Evolutionary conservation across 192 early-diverging fungal species (phyloP), one percentile per base, ranked within the genome.

Genomic region (Neocallimastix lanati): DNA sequence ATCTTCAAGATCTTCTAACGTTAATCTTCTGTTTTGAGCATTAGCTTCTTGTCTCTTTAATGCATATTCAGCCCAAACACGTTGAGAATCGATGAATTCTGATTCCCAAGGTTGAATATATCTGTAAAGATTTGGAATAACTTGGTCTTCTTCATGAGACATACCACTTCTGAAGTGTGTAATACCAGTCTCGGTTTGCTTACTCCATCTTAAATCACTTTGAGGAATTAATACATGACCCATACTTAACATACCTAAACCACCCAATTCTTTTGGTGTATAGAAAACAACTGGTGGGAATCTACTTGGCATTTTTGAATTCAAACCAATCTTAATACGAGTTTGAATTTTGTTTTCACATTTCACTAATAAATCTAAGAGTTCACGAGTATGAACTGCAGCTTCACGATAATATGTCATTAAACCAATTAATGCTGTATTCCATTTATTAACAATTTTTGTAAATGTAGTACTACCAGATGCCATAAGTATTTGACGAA

Each of bases 351-450:
- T 98, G 85, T 96, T 99, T 83, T 99, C 97, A 77, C 92, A 93
- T 87, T 97, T 98, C 50, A 99, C 97, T 76, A 99, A 87, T 80
- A 99, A 88, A 84, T 99, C 97, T 76, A 99, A 87, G 77, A 97
- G 86, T 85, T 99, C 97, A 29, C 96, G 92, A 1, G 97, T 99
- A 81, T 97, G 95, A 14, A 99, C 93, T 28, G 98, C 96, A 12
- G 96, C 96, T 84, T 99, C 97, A 83, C 97, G 93, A 87, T 91
- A 98, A 85, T 99, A 99, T 13, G 95, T 96, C 96, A 99, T 97
- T 81, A 99, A 83, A 4, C 96, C 96, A 81, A 97, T 96, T 76
- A 99, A 85, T 36, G 92, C 83, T 80, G 86, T 90, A 77, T 87
- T 86, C 83, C 84, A 89, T 86, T 98, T 99, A 91, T 99, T 99